Base-by-base conservation (phyloP, 2,329 filamentous ascomycete species). In the Clarireedia homoeocarpa region DNA sequence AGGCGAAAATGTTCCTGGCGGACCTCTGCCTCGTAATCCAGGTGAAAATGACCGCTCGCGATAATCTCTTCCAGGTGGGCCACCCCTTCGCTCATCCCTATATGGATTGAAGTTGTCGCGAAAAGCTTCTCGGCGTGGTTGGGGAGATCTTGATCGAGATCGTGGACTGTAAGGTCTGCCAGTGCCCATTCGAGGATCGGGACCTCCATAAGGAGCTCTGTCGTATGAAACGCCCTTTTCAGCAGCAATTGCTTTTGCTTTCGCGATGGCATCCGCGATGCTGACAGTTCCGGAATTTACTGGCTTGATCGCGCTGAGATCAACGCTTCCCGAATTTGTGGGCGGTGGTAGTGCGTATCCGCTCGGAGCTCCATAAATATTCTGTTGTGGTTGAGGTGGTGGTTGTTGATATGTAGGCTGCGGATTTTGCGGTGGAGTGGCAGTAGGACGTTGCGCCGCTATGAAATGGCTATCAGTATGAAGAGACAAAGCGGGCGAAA, bases 261-360 rank as follows among this genome's bases (percentile, higher is more conserved):
- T 89, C 40, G 90, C 88, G 65, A 95, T 85, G 49, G 89, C 88
- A 70, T 95, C 89, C 57, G 86, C 82, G 61, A 95, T 85, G 71
- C 85, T 92, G 64, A 95, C 85, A 20, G 86, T 89, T 57, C 90
- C 90, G 30, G 88, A 88, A 69, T 81, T 89, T 55, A 86, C 80
- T 4, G 90, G 89, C 66, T 88, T 87, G 68, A 94, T 89, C 55
- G 82, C 79, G 72, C 86, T 91, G 52, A 95, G 73, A 68, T 95
- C 89, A 60, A 95, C 77, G 64, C 82, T 91, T 51, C 89, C 89
- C 58, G 86, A 88, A 55, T 79, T 80, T 5, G 85, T 82, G 2
- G 88, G 88, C 63, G 72, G 73, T 44, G 74, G 74, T 40, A 75
- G 63, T 7, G 67, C 62, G 57, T 73, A 75, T 47, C 61, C 70